Evolutionary conservation across 108 stramenopile genomes (phyloP).

Genomic region (Pelagomonas calceolata): DNA sequence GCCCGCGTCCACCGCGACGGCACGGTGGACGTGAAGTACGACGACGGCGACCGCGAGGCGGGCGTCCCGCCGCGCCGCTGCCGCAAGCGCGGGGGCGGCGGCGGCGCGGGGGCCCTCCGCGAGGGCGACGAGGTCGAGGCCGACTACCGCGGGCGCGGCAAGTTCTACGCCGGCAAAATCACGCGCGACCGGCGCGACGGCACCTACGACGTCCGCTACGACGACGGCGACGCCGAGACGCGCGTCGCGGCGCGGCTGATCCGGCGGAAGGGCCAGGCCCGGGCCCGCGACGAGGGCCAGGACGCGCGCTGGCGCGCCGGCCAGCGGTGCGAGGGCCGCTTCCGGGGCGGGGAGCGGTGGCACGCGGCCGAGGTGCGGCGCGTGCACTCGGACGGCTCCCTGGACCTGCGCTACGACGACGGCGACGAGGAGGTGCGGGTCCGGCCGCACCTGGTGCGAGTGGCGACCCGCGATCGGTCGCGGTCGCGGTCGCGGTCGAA

Average conservation of each 20-base stretch:
- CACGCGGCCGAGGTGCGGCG: conserved; percentile 1
- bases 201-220: too few relatives aligned
- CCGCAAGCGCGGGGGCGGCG: too few relatives aligned
- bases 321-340: conserved; percentile 5
- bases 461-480: too few relatives aligned
- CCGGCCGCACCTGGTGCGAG: neutral
- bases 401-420: conserved; percentile 15
- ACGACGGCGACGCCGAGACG: too few relatives aligned
- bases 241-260: too few relatives aligned
- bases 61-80: neutral
- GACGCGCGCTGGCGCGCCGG: neutral
- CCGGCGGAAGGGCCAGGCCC: too few relatives aligned
- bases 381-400: conserved; percentile 5
- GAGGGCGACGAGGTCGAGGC: too few relatives aligned
- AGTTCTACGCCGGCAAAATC: too few relatives aligned
- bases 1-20: neutral
- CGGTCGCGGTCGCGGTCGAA: too few relatives aligned
- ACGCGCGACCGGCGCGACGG: too few relatives aligned
- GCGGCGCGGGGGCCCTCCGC: too few relatives aligned
- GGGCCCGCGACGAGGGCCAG: neutral
- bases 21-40: conserved; percentile 11
- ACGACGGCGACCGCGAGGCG: conserved; percentile 15
- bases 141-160: too few relatives aligned
- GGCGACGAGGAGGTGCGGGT: conserved; percentile 14
- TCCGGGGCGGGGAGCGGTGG: neutral